Base-by-base conservation (phyloP, 495 filamentous ascomycete genomes). In the Hypoxylon perforatum region DNA sequence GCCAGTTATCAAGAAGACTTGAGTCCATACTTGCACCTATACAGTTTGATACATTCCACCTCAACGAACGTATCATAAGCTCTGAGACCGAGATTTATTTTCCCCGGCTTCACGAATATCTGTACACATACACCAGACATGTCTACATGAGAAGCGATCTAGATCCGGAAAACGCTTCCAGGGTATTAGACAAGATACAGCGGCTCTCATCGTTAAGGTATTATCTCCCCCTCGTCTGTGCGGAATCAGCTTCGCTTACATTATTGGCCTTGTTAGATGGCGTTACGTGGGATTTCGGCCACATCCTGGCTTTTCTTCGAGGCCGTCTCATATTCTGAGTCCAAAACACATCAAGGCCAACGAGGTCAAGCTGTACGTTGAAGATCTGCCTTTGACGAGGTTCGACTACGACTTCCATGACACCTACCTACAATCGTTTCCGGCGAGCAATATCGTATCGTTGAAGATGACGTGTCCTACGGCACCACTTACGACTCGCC, bases 141-240 rank as follows among this genome's bases (percentile, higher is more conserved):
- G 50, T 77, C 10, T 35, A 59, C 28, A 47, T 59, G 12, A 54
- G 54, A 1, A 73, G 69, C 25, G 51, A 69, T 51, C 63, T 75
- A 17, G 68, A 76, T 42, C 57, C 58, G 3, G 54, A 48, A 21
- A 35, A 61, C 18, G 61, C 66, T 19, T 56, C 39, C 19, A 55
- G 42, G 17, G 1, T 76, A 22, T 50, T 74, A 18, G 28, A 61
- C 8, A 61, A 50, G 38, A 55, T 74, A 15, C 56, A 65, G 14
- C 61, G 51, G 14, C 62, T 75, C 18, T 65, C 52, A n/a, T 63
- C 65, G 41, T 52, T 75, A 11, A 70, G 65, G 73, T 74, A 74
- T 14, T 15, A 22, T 9, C 28, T 30, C 44, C 22, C 36, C 17
- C 12, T 44, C 12, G 23, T 17, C 23, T 36, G 11, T 25, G 1